Base-by-base conservation (phyloP, 257 asterid species). In the Nicotiana noctiflora region DNA sequence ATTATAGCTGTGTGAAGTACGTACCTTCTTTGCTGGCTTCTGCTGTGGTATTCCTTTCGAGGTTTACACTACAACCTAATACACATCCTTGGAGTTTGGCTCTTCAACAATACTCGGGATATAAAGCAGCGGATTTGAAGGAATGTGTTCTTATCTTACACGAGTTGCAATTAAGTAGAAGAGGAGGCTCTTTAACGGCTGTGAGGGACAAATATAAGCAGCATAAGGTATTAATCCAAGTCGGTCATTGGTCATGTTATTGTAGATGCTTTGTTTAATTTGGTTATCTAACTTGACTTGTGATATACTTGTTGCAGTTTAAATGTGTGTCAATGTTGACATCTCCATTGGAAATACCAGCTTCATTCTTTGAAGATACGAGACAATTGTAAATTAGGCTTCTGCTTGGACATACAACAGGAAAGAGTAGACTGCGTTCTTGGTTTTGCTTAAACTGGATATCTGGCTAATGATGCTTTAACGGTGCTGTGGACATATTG, bases 1-100 rank as follows among this genome's bases (percentile, higher is more conserved):
- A 93, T 18, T 92, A 95, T 46, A 87, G 81, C 34, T 95, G 97
- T 76, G 82, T 93, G 49, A 91, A 88, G 81, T 93, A 90, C 84
- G 86, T 93, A 80, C 99, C 99, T 21, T 95, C 99, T 8, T 13
- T 89, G 90, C 86, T 93, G 63, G 98, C 98, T 85, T 94, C 97
- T 51, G 85, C 97, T 0, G 98, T 89, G 27, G 68, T 91, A 23
- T 95, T 90, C 88, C 90, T 95, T 4, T 63, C 98, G 2, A 90
- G 95, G 84, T 95, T 91, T 80, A 91, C 92, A 6, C 90, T 93
- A 49, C 84, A 59, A 17, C 96, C 97, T 23, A 75, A 83, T 44
- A 61, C 19, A 56, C 87, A 89, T 84, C 99, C 99, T 53, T 95
- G 98, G 93, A 91, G 68, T 78, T 40, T 37, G n/a, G 82, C 78